A percentile compares a stretch with the other conserved stretches of the same genome.
These are phyloP conservation scores for Xylariomycetidae sp. DNA, from an alignment of 2,329 filamentous ascomycete species.

Conservation along the genomic window DNA sequence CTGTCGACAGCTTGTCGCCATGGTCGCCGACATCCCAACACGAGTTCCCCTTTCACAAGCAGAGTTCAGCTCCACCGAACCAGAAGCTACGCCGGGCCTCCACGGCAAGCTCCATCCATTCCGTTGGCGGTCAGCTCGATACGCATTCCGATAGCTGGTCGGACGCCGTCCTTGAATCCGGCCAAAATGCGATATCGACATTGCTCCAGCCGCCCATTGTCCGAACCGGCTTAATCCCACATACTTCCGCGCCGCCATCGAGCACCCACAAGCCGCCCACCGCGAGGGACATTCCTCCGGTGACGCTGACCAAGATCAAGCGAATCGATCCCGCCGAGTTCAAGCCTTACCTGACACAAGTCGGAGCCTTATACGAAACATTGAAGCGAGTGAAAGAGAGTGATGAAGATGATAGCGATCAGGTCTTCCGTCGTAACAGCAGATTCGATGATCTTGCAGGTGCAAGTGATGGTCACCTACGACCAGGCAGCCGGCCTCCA, in stretches of 20 bases:
- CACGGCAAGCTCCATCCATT: slow-evolving; percentile 80
- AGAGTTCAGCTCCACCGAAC: slow-evolving; percentile 41
- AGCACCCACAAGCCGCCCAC: slow-evolving; percentile 78
- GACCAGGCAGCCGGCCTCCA: slow-evolving; percentile 36
- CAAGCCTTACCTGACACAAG: slow-evolving; percentile 74
- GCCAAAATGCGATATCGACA: slow-evolving; percentile 90
- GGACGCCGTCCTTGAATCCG: slow-evolving; percentile 59
- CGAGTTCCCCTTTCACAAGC: slow-evolving; percentile 55
- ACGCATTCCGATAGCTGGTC: slow-evolving; percentile 52
- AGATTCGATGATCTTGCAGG: slow-evolving; percentile 36
- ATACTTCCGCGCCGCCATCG: slow-evolving; percentile 63
- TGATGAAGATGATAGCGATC: slow-evolving; percentile 54
- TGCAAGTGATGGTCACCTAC: slow-evolving; percentile 39
- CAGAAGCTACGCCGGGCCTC: slow-evolving; percentile 63
- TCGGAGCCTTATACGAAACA: slow-evolving; percentile 83
- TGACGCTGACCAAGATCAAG: slow-evolving; percentile 81
- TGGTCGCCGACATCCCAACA: slow-evolving; percentile 43
- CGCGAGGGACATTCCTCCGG: slow-evolving; percentile 84
- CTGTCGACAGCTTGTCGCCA: slow-evolving; percentile 57
- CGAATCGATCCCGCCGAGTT: slow-evolving; percentile 77
- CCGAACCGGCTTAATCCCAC: slow-evolving; percentile 77
- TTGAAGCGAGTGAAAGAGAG: slow-evolving; percentile 78
- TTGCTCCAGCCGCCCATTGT: slow-evolving; percentile 88
- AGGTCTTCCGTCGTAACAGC: slow-evolving; percentile 30
- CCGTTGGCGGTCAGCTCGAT: slow-evolving; percentile 78